Base-by-base conservation (phyloP, 305 asterid species). In the Solanum aculeatissimum region DNA sequence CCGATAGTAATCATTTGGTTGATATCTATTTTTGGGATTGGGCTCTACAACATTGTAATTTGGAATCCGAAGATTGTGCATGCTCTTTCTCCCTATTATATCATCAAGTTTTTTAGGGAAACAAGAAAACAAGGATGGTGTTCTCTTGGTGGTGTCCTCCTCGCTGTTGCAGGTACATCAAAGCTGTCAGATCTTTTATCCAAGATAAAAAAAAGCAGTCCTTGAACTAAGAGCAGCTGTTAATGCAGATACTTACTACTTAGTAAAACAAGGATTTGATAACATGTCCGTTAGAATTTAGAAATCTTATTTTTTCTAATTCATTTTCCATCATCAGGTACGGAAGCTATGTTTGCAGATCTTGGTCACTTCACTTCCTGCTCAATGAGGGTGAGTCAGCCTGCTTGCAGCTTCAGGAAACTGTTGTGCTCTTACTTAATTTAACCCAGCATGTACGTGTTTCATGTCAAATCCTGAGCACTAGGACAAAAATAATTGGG, bases 101-200 rank as follows among this genome's bases (percentile, higher is more conserved):
- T 95, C 29, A 32, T 92, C 88, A 92, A 87, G 86, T 97, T 92
- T 89, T 97, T 95, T 85, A 38, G 81, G 43, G 87, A 85, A 87
- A 97, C 99, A 85, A 96, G 98, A 82, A 93, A 84, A 87, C 93
- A 93, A 25, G 99, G 99, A 81, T 97, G 98, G 98, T 85, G 94
- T 87, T 91, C 98, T 62, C 97, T 95, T 88, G 99, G 99, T 88
- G 99, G 98, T 88, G 97, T 95, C 82, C 97, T 97, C 71, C 94
- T 97, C 53, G 87, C 94, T 77, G 92, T 94, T 85, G 93, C 99
- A 89, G 99, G 99, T 97, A 90, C 43, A 25, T 77, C 80, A 21
- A 62, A 75, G 63, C 32, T 78, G 29, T 53, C 25, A 29, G 18
- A 29, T 78, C 42, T 32, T 78, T 29, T 78, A 29, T 78, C 47